Percentiles rank a stretch among this genome's conserved stretches.
Evolutionary conservation across 257 asterid genomes (phyloP).

Genomic region (Misopates orontium): DNA sequence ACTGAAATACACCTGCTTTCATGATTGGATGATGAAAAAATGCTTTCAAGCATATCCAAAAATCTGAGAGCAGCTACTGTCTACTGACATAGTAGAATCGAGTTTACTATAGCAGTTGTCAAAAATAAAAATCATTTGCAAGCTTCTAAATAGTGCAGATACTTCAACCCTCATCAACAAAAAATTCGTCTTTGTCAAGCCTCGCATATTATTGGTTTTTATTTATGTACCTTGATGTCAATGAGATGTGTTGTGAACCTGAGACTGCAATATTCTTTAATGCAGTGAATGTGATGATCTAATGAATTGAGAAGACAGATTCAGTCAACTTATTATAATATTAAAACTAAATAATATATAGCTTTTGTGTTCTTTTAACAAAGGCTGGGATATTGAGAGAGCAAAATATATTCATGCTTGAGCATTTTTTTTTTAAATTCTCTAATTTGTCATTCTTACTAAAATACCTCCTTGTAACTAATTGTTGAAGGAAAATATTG

Average conservation of each 20-base stretch:
- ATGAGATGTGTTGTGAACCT: neutral
- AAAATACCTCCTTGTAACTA: too few relatives aligned
- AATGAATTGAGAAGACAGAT: neutral
- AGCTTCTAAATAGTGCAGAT: neutral
- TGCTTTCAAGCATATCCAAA: neutral
- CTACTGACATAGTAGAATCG: neutral
- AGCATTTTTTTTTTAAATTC: too few relatives aligned
- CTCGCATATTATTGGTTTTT: neutral
- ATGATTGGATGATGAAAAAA: neutral
- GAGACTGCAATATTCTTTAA: neutral
- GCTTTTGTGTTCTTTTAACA: neutral
- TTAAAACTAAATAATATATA: neutral
- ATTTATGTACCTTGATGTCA: constrained; percentile 6
- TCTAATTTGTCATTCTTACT: too few relatives aligned
- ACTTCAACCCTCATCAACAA: neutral
- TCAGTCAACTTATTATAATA: neutral
- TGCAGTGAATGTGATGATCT: neutral
- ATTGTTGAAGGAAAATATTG: too few relatives aligned
- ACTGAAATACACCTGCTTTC: neutral
- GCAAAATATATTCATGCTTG: too few relatives aligned
- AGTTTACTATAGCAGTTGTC: neutral
- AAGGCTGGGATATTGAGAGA: too few relatives aligned
- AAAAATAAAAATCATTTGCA: neutral
- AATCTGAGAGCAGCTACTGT: neutral
- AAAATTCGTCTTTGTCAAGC: neutral